These are phyloP conservation scores for Linderina pennispora DNA, from an alignment of 192 early-diverging fungal genomes.

Conservation along the genomic window DNA sequence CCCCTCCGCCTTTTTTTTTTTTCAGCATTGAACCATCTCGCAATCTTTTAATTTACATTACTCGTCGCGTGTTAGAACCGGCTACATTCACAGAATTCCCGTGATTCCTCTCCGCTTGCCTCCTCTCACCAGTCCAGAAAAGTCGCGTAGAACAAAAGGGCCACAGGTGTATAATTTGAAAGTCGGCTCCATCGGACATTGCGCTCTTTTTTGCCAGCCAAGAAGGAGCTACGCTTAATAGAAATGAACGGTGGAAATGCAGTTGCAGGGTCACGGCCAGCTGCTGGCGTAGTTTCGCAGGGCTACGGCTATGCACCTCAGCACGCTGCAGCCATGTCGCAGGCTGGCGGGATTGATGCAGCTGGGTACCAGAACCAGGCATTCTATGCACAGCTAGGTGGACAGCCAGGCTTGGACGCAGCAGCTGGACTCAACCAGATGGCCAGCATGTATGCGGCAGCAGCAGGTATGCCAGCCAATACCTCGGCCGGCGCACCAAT, in stretches of 20 bases:
- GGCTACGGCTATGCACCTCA: conserved; percentile 26
- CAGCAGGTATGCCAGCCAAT: conserved; percentile 1
- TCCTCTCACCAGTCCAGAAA: too few species aligned
- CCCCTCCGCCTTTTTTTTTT: too few species aligned
- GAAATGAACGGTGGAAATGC: conserved; percentile 25
- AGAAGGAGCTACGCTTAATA: not conserved
- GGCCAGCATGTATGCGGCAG: conserved; percentile 2
- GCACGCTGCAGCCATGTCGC: conserved; percentile 14
- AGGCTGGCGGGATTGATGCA: conserved; percentile 14
- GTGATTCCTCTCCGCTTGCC: too few species aligned
- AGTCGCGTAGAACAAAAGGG: too few species aligned
- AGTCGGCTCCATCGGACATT: too few species aligned
- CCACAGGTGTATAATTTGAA: too few species aligned
- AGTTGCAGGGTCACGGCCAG: conserved; percentile 5
- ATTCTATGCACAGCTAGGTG: conserved; percentile 21
- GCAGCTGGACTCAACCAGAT: not conserved
- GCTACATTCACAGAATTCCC: too few species aligned
- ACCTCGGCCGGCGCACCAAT: not conserved
- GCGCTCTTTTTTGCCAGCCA: too few species aligned
- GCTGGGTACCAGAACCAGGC: conserved; percentile 36
- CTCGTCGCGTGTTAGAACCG: too few species aligned
- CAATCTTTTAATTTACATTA: too few species aligned
- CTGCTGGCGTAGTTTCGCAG: conserved; percentile 11
- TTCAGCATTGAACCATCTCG: too few species aligned
- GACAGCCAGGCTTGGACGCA: conserved; percentile 2